phyloP scores from a whole-genome alignment of 768 basidiomycete species.

The Russula griseocarnosa region DNA sequence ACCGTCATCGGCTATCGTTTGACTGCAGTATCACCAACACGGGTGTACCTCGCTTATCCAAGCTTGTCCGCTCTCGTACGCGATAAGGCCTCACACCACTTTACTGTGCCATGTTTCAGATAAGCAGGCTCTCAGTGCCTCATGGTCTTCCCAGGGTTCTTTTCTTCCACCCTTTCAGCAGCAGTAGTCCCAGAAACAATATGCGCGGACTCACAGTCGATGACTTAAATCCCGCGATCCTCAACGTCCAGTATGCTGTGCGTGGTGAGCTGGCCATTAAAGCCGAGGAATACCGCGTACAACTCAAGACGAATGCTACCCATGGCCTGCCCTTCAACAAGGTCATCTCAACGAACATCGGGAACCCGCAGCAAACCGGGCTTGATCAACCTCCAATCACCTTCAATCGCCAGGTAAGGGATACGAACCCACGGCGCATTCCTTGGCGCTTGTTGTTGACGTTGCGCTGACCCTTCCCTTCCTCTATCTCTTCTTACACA shows the following conservation, averaged over 20 bases:
- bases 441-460: neutral
- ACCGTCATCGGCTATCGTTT: neutral
- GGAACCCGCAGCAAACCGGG: constrained; percentile 95
- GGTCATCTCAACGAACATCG: constrained; percentile 94
- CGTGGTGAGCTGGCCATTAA: constrained; percentile 95
- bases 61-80: neutral
- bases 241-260: constrained; percentile 93
- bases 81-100: neutral
- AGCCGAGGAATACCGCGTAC: constrained; percentile 75
- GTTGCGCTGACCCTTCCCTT: neutral
- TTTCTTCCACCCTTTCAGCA: neutral
- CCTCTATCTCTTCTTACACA: neutral
- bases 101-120: constrained; percentile 2
- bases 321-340: constrained; percentile 76
- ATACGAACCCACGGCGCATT: constrained; percentile 30
- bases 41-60: neutral
- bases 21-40: neutral
- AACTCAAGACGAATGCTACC: constrained; percentile 50
- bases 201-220: constrained; percentile 53
- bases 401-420: constrained; percentile 77
- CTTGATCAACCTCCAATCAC: constrained; percentile 92
- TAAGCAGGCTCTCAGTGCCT: neutral
- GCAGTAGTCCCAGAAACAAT: neutral
- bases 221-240: constrained; percentile 77
- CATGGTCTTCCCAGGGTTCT: constrained; percentile 1